Evolutionary conservation across 2,329 filamentous ascomycete genomes (phyloP), one percentile per base, ranked within the genome.

Genomic region (Pseudogymnoascus destructans): DNA sequence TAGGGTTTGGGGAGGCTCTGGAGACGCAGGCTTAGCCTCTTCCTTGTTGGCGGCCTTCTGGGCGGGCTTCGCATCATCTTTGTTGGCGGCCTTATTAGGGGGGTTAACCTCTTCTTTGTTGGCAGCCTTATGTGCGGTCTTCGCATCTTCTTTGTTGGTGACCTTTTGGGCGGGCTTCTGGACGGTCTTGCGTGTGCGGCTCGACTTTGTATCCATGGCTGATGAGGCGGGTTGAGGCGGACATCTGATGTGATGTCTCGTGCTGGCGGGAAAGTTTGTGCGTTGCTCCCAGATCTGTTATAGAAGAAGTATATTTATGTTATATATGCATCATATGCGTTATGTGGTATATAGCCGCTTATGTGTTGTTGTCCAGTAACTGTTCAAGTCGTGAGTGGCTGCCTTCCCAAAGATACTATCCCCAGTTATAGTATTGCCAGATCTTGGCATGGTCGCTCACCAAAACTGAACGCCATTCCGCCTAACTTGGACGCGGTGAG

Each of bases 1-100:
- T 9, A 67, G 57, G 2, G 61, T 23, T 10, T 52, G 21, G 8
- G 15, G 25, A 17, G 42, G 42, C 42, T 52, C 42, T 52, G 42
- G 42, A 13, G 21, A 23, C 21, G 42, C 13, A 5, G 42, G 42
- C 42, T 25, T 52, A 5, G 21, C 19, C 21, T 52, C 42, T n/a
- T 52, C 25, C 17, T 25, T 52, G 21, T 23, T 52, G 42, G 42
- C 5, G 19, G 19, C 42, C 11, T 23, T 23, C 1, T 15, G 5
- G 11, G 2, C 19, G 11, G 19, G 11, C 25, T 13, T 23, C 11
- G 5, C 38, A n/a, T 17, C 15, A 3, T 17, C 9, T 42, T 8
- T 42, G 38, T 17, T 42, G 15, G 38, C 9, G 13, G 10, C 40
- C 40, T 17, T 46, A 1, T n/a, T 11, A 3, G 4, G 10, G 15